Conservation (phyloP, 345 rosid genomes). For the Sonneratia caseolaris region DNA sequence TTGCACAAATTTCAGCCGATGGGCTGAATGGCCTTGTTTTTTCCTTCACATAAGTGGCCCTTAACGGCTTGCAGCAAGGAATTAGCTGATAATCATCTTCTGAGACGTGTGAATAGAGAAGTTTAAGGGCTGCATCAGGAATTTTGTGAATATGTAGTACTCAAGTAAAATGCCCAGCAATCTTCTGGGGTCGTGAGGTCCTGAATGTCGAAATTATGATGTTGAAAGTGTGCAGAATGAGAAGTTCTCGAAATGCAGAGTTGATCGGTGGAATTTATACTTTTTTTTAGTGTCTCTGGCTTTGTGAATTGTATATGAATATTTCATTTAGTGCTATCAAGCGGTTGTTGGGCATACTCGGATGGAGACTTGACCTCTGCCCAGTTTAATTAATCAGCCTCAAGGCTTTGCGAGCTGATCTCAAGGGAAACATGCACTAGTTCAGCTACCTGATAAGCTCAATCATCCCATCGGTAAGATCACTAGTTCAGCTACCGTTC, state of each 20-base stretch:
- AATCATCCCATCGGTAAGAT: slow-evolving; percentile 56
- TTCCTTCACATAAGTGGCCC: too few relatives aligned
- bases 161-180: too few relatives aligned
- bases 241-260: not conserved
- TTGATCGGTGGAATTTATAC: not conserved
- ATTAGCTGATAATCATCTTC: too few relatives aligned
- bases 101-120: too few relatives aligned
- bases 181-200: not conserved
- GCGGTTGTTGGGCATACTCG: slow-evolving; percentile 31
- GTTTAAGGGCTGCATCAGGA: too few relatives aligned
- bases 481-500: slow-evolving; percentile 32
- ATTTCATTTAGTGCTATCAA: slow-evolving; percentile 30
- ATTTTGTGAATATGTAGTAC: too few relatives aligned
- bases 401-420: slow-evolving; percentile 42
- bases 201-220: not conserved
- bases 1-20: too few relatives aligned
- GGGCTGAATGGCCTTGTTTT: too few relatives aligned
- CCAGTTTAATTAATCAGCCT: slow-evolving; percentile 31
- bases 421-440: slow-evolving; percentile 56
- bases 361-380: slow-evolving; percentile 46
- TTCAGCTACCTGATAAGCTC: slow-evolving; percentile 43
- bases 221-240: not conserved
- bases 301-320: not conserved
- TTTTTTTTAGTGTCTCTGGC: not conserved
- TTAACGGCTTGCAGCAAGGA: too few relatives aligned